Percentiles rank a stretch among this genome's conserved stretches.
Conservation (phyloP, 2,329 filamentous ascomycete species). For the Fusarium paranaense region DNA sequence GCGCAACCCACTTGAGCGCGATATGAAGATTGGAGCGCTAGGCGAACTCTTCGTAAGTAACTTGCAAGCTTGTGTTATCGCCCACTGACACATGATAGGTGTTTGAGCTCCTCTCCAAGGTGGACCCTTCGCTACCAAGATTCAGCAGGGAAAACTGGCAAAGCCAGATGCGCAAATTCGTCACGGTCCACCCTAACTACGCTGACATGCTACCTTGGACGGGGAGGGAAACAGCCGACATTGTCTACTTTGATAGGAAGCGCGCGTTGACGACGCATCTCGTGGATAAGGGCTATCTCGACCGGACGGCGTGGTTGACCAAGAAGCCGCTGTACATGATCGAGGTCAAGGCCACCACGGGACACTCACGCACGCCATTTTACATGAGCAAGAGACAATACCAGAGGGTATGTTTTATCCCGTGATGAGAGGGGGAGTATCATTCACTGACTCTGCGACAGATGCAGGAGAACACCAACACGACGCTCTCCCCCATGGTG, state of each 20-base stretch:
- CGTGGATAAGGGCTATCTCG: slow-evolving; percentile 50
- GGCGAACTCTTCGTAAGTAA: slow-evolving; percentile 38
- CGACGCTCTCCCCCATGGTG: not conserved
- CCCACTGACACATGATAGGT: slow-evolving; percentile 45
- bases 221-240: slow-evolving; percentile 59
- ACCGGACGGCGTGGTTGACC: slow-evolving; percentile 40
- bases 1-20: slow-evolving; percentile 13
- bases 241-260: slow-evolving; percentile 56
- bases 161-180: slow-evolving; percentile 59
- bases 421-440: not conserved
- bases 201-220: slow-evolving; percentile 53
- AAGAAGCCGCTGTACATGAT: slow-evolving; percentile 56
- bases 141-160: slow-evolving; percentile 59
- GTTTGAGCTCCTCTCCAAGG: slow-evolving; percentile 53
- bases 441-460: slow-evolving; percentile 14
- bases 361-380: slow-evolving; percentile 53
- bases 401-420: slow-evolving; percentile 47
- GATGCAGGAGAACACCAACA: slow-evolving; percentile 36
- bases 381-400: slow-evolving; percentile 61
- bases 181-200: slow-evolving; percentile 55
- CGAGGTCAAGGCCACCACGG: slow-evolving; percentile 63
- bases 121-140: slow-evolving; percentile 43
- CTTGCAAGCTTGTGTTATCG: not conserved
- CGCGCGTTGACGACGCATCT: slow-evolving; percentile 50
- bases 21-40: slow-evolving; percentile 29